These are phyloP conservation scores for Fusarium devonianum DNA, from an alignment of 2,329 filamentous ascomycete genomes.

Conservation along the genomic window DNA sequence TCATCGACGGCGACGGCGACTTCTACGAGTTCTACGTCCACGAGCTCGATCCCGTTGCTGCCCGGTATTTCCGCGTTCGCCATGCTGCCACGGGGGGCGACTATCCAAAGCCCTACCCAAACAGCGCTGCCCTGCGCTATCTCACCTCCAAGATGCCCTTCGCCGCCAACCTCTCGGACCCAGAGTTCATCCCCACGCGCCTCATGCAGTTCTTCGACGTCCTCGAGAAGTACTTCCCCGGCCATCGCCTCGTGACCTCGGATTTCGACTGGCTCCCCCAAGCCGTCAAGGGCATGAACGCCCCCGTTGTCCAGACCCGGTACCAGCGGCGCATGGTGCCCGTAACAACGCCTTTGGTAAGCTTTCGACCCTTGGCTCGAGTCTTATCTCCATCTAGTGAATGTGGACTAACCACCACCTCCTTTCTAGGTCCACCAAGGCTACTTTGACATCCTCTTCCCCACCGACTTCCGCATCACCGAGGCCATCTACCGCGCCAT, in stretches of 20 bases:
- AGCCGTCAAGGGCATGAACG: slow-evolving; percentile 83
- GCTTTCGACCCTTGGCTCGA: slow-evolving; percentile 46
- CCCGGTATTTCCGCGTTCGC: slow-evolving; percentile 84
- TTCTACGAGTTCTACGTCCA: slow-evolving; percentile 94
- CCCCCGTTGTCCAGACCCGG: slow-evolving; percentile 94
- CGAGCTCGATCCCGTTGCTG: slow-evolving; percentile 80
- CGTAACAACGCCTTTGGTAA: slow-evolving; percentile 87
- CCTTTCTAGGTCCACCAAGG: slow-evolving; percentile 90
- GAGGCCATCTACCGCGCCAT: slow-evolving; percentile 92
- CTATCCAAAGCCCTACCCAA: slow-evolving; percentile 68
- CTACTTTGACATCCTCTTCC: slow-evolving; percentile 98
- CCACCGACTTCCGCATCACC: slow-evolving; percentile 90
- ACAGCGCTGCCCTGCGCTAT: slow-evolving; percentile 63
- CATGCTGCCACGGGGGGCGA: slow-evolving; percentile 74
- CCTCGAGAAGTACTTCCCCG: slow-evolving; percentile 85
- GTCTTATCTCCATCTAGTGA: neutral
- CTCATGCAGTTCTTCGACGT: slow-evolving; percentile 98
- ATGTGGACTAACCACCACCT: slow-evolving; percentile 12
- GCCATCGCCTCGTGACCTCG: slow-evolving; percentile 84
- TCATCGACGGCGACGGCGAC: slow-evolving; percentile 85
- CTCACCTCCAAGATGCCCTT: slow-evolving; percentile 73
- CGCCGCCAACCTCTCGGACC: slow-evolving; percentile 75
- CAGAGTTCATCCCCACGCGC: slow-evolving; percentile 93
- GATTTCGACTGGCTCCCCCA: slow-evolving; percentile 91
- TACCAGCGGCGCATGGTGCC: slow-evolving; percentile 88